Base-by-base conservation (phyloP, 2,329 filamentous ascomycete genomes). In the Emmonsia crescens region DNA sequence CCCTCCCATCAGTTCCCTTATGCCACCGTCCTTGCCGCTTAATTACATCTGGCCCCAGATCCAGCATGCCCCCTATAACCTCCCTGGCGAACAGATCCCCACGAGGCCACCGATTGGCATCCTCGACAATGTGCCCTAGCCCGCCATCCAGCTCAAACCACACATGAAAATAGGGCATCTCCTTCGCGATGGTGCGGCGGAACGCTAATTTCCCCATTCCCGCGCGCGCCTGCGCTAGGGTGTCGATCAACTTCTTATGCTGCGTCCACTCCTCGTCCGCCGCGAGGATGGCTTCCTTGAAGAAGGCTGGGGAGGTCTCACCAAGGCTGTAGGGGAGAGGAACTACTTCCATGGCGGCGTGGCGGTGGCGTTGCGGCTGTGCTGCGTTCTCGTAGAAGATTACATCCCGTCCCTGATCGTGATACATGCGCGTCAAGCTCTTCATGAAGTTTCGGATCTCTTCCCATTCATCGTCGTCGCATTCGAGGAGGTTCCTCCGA, bases 391-490 rank as follows among this genome's bases (percentile, higher is more conserved):
- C 94, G 79, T 99, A 99, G 77, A 99, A 99, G 65, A 99, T 79
- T 10, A 97, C 92, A 68, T 94, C 90, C 59, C 89, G 88, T 12
- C 92, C 91, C 74, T 95, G 91, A 51, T 92, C 89, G 76, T 96
- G 91, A 75, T 97, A 99, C 84, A 96, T 88, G 52, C 93, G 86
- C 4, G 89, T 96, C 24, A 99, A 81, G 62, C 85, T 89, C 78
- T 99, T 99, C 93, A 97, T 97, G 72, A 99, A 99, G 74, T 99
- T 99, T 67, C 94, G 89, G 5, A 99, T 87, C 75, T 99, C 94
- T 72, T 99, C 94, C 95, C 95, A 99, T 73, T 99, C 94, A 71
- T 99, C 94, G 71, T 99, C 93, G 74, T 97, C 93, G 74, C 94
- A 99, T 74, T 96, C 93, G n/a, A 99, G 79, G 0, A 99, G 84